Evolutionary conservation across 2,329 filamentous ascomycete genomes (phyloP), one percentile per base, ranked within the genome.

Genomic region (Ophiostoma sp.): DNA sequence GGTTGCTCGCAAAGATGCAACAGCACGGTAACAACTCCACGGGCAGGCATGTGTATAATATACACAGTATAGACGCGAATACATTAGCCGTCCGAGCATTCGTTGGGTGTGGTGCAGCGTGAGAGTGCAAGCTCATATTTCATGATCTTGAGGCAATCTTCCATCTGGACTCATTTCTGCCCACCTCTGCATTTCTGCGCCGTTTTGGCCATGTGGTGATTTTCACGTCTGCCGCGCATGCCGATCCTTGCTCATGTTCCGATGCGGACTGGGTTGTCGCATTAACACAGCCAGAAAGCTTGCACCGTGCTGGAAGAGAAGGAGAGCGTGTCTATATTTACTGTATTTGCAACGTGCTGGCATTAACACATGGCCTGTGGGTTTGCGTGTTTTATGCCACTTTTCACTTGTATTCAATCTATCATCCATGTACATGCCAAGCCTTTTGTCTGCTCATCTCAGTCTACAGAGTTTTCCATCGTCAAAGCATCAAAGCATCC

Each of bases 341-440:
- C 17, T 31, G 10, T 57, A 57, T 57, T 23, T 6, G 27, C 10
- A 27, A 10, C 17, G n/a, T 57, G 52, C n/a, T 57, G 52, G 52
- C 52, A 57, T 27, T 54, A 23, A 23, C 48, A 57, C 13, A 57
- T 27, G 23, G 52, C 11, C 11, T 17, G 52, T 31, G 52, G n/a
- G n/a, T 57, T 27, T 57, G 52, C 52, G 52, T 57, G 52, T 57
- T 57, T 57, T 57, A 57, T 57, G 52, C 52, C 44, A 48, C 44
- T 2, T 48, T 48, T 48, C 2, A 48, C 44, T 48, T 48, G 17
- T n/a, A 48, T 15, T 44, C 41, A 15, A 44, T 48, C 20, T 48
- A n/a, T 48, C 44, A 48, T 48, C 44, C 20, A 1, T 48, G 44
- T n/a, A 20, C 17, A 39, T 48, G 44, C 44, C 52, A 57, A 57